Evolutionary conservation across 2,329 filamentous ascomycete species (phyloP).

Genomic region (Pseudodiploospora longispora): DNA sequence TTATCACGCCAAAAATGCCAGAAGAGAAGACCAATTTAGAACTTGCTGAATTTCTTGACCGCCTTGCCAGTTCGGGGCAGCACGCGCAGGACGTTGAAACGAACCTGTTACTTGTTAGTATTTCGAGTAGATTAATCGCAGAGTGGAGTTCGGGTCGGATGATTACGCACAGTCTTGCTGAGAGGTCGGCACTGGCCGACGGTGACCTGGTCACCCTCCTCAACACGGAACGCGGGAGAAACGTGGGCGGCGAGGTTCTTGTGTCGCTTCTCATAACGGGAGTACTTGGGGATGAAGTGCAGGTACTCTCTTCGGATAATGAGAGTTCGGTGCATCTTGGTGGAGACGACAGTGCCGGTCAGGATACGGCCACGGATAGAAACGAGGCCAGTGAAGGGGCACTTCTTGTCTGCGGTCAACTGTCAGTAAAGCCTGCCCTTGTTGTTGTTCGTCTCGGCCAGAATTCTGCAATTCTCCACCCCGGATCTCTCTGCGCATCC

Average conservation of each 20-base stretch:
- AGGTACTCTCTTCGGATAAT: constrained; percentile 99
- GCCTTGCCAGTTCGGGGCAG: constrained; percentile 94
- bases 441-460: constrained; percentile 1
- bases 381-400: constrained; percentile 98
- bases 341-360: constrained; percentile 96
- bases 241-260: constrained; percentile 99
- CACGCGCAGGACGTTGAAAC: constrained; percentile 99
- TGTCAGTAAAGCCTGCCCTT: constrained; percentile 15
- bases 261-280: constrained; percentile 99
- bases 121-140: background rate
- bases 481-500: background rate
- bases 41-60: constrained; percentile 98
- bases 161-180: constrained; percentile 88
- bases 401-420: constrained; percentile 85
- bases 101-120: constrained; percentile 54
- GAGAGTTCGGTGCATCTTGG: constrained; percentile 99
- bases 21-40: constrained; percentile 58
- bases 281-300: constrained; percentile 99
- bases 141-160: background rate
- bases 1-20: constrained; percentile 51
- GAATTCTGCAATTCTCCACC: constrained; percentile 1
- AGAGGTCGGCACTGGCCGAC: constrained; percentile 99
- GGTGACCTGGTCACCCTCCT: constrained; percentile 98
- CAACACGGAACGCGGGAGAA: constrained; percentile 98
- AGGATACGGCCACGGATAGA: constrained; percentile 99